Conservation (phyloP, 2,329 filamentous ascomycete genomes). For the Epichloe elymi region DNA sequence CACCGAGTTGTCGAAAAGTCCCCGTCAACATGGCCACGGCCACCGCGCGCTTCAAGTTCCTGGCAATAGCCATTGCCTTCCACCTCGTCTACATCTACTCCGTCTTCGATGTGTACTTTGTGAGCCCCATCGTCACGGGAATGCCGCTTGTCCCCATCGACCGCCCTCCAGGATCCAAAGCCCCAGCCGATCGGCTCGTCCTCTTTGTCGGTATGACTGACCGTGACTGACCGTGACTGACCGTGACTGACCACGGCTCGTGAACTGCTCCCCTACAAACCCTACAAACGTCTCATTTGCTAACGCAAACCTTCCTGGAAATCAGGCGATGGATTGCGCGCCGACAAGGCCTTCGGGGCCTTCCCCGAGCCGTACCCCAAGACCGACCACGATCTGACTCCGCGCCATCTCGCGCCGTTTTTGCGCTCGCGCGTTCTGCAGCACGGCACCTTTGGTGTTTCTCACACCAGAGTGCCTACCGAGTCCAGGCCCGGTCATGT, state of each 20-base stretch:
- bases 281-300: too few relatives aligned
- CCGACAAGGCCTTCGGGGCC: slow-evolving; percentile 93
- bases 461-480: slow-evolving; percentile 90
- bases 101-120: slow-evolving; percentile 98
- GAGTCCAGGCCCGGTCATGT: slow-evolving; percentile 95
- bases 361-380: slow-evolving; percentile 75
- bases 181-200: slow-evolving; percentile 81
- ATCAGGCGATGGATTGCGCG: slow-evolving; percentile 76
- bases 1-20: too few relatives aligned
- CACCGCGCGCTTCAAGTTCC: slow-evolving; percentile 60
- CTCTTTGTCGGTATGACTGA: slow-evolving; percentile 53
- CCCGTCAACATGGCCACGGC: slow-evolving; percentile 18
- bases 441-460: slow-evolving; percentile 91
- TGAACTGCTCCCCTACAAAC: neutral
- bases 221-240: too few relatives aligned
- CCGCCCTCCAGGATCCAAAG: slow-evolving; percentile 41
- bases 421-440: slow-evolving; percentile 77
- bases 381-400: slow-evolving; percentile 49
- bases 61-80: slow-evolving; percentile 80
- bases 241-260: too few relatives aligned
- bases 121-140: slow-evolving; percentile 90
- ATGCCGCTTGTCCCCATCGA: slow-evolving; percentile 74
- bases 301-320: too few relatives aligned
- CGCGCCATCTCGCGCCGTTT: slow-evolving; percentile 78
- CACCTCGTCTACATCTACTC: slow-evolving; percentile 89